Evolutionary conservation across 2,329 filamentous ascomycete genomes (phyloP).

Genomic region (Didymella glomerata): DNA sequence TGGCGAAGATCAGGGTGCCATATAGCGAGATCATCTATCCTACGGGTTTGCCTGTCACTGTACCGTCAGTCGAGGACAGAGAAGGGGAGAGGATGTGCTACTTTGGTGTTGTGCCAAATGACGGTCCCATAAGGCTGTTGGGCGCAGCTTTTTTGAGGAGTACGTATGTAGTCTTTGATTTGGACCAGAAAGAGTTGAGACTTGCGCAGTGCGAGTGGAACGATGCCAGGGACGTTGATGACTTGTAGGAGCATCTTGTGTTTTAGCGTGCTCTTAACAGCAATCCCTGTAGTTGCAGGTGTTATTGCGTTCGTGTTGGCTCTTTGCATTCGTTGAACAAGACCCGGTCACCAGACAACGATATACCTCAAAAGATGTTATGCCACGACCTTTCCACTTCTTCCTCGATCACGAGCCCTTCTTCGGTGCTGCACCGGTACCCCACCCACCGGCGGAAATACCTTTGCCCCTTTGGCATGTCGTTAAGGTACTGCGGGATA

Average conservation of each 20-base stretch:
- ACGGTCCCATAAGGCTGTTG: slow-evolving; percentile 19
- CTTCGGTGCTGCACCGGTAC: neutral
- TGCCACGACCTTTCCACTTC: neutral
- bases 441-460: neutral
- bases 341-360: no score
- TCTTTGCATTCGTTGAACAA: neutral
- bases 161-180: slow-evolving; percentile 25
- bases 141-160: slow-evolving; percentile 23
- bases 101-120: slow-evolving; percentile 44
- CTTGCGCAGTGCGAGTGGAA: slow-evolving; percentile 17
- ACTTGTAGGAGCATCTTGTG: neutral
- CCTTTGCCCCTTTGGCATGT: neutral
- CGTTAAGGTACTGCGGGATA: neutral
- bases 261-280: neutral
- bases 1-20: slow-evolving; percentile 13
- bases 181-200: slow-evolving; percentile 15
- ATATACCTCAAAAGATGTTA: neutral
- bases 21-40: slow-evolving; percentile 26
- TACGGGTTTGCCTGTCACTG: slow-evolving; percentile 22
- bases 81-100: slow-evolving; percentile 26
- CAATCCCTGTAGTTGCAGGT: neutral
- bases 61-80: slow-evolving; percentile 16
- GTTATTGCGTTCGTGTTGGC: neutral
- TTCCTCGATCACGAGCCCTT: neutral
- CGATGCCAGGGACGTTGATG: neutral